Evolutionary conservation across 2,329 filamentous ascomycete genomes (phyloP), one percentile per base, ranked within the genome.

Genomic region (Trichoderma cornu-damae): DNA sequence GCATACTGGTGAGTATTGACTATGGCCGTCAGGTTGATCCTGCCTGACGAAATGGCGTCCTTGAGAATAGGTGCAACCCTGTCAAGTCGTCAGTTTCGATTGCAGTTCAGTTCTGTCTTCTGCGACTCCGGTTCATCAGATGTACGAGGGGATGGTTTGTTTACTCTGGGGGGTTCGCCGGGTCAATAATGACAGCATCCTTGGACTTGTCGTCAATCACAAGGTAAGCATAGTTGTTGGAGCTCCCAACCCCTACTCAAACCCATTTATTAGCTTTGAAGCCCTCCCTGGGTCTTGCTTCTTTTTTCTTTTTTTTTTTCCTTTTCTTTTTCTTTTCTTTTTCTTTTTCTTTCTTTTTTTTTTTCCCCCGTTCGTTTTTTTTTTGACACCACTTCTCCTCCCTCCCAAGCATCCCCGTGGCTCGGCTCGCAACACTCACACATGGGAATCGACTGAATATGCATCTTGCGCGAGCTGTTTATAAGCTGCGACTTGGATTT

Each of bases 1-100:
- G n/a, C 89, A 73, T 77, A 96, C 92, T 97, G 93, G 68, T 99
- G 94, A 1, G 94, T 99, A 70, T 99, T 99, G 67, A 97, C 86
- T 68, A 99, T 96, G 49, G 86, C 89, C 22, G 82, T 91, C 61
- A 99, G 75, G 65, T 95, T 92, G 68, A 96, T 90, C 64, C 83
- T 82, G 14, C 87, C 86, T 20, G 78, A 75, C 38, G 84, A 74
- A 5, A 89, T 86, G 59, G 89, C 85, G 62, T 91, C 80, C 69
- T 93, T 86, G 52, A 99, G 74, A 14, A 85, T 72, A 0, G 83
- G 83, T 0, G 77, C 72, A 46, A 87, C 83, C 65, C 83, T 86
- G 35, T 28, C 22, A 12, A 3, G 46, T 7, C 11, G 38, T 63
- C 34, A 66, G 57, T 46, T n/a, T 3, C 48, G 24, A n/a, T n/a